Conservation (phyloP, 192 early-diverging fungal species). For the Spinellus fusiger region DNA sequence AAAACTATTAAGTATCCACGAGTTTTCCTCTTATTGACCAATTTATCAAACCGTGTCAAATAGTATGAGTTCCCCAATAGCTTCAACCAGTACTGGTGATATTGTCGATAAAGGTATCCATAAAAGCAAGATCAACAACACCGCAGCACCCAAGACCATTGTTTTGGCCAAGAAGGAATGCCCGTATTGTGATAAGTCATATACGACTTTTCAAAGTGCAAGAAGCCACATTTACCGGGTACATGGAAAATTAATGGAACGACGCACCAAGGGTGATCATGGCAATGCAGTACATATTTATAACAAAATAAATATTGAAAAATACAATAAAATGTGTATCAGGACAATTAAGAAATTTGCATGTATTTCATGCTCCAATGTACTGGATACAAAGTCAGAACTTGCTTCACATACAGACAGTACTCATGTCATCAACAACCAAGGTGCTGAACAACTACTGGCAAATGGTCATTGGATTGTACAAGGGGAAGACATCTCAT, state of each 20-base stretch:
- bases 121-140: too few relatives aligned
- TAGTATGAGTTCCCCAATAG: too few relatives aligned
- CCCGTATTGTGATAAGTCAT: background rate
- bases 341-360: background rate
- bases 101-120: too few relatives aligned
- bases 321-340: background rate
- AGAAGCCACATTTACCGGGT: background rate
- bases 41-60: too few relatives aligned
- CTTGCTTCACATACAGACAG: background rate
- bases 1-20: too few relatives aligned
- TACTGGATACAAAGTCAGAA: background rate
- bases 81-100: too few relatives aligned
- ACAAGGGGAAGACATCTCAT: background rate
- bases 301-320: slow-evolving; percentile 1
- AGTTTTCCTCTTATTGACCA: too few relatives aligned
- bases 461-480: slow-evolving; percentile 2
- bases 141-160: too few relatives aligned
- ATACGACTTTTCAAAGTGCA: background rate
- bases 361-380: background rate
- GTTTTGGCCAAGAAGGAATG: background rate
- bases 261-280: background rate
- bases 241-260: background rate
- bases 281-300: slow-evolving; percentile 2
- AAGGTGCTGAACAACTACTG: background rate
- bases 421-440: background rate